phyloP scores from a whole-genome alignment of 495 filamentous ascomycete genomes.

The Parachaetomium inaequale region DNA sequence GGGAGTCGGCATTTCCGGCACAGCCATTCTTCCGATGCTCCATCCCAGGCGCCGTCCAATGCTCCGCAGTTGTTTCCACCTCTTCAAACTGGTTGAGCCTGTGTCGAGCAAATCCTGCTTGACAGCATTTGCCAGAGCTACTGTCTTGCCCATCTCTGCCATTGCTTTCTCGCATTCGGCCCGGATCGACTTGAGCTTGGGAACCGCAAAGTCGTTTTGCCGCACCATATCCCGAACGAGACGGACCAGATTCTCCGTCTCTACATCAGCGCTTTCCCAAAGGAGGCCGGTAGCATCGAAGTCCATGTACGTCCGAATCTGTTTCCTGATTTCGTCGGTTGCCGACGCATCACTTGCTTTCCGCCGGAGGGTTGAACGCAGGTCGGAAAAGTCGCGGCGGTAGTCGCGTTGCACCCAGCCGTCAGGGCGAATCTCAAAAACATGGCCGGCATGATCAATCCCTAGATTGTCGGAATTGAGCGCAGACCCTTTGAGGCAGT shows the following conservation, averaged over 20 bases:
- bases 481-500: background rate
- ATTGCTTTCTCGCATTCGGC: background rate
- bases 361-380: background rate
- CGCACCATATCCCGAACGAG: background rate
- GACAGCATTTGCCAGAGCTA: background rate
- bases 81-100: background rate
- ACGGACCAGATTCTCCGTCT: no score
- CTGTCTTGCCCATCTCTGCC: background rate
- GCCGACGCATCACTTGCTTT: background rate
- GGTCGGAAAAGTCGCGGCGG: background rate
- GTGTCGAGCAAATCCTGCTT: background rate
- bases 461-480: background rate
- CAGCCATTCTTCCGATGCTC: background rate
- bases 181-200: background rate
- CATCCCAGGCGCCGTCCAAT: background rate
- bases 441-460: background rate
- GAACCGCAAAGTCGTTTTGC: background rate
- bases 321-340: background rate
- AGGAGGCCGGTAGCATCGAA: background rate
- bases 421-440: background rate
- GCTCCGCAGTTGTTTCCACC: background rate
- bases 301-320: background rate
- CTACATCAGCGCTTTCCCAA: background rate
- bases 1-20: background rate
- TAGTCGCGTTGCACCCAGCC: background rate